Evolutionary conservation across 2,329 filamentous ascomycete species (phyloP), one percentile per base, ranked within the genome.

Genomic region (Davidsoniella eucalypti): DNA sequence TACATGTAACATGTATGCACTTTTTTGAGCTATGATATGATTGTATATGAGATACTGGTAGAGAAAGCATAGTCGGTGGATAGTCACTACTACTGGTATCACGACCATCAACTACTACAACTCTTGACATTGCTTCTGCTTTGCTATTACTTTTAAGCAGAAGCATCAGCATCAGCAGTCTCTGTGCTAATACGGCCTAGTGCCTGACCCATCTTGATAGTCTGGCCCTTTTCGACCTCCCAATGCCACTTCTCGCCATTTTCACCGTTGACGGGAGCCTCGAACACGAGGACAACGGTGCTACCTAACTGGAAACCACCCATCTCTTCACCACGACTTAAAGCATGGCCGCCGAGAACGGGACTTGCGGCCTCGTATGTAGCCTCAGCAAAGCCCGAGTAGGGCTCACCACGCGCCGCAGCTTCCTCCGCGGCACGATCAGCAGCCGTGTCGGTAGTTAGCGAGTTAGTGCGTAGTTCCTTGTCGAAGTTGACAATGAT

Each of bases 401-500:
- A 94, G 1, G 79, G 74, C 65, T 95, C 85, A 3, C 87, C 88
- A 5, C 80, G 72, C 52, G 73, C 69, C 1, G 79, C 73, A 3
- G 90, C 88, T 59, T 84, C 76, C 54, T 87, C 85, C 1, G 90
- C 90, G 2, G 87, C 87, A 49, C 76, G 73, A 61, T 95, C 88
- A 16, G 90, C 90, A 12, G 82, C 86, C 0, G 90, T 98, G 64
- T 98, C 92, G 2, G 90, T 95, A 2, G 83, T 81, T 48, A 98
- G 71, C 57, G 80, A 87, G 67, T 98, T 98, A 47, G 93, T 93
- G 55, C 90, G 82, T 54, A 98, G 71, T 66, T 98, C 92, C 53
- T 81, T 73, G 66, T 98, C 93, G 64, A 98, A 98, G 68, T 98
- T 95, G 69, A 98, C 78, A 62, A 86, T 84, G 67, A 98, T 96